Evolutionary conservation across 257 asterid genomes (phyloP).

Genomic region (Capsicum pubescens): DNA sequence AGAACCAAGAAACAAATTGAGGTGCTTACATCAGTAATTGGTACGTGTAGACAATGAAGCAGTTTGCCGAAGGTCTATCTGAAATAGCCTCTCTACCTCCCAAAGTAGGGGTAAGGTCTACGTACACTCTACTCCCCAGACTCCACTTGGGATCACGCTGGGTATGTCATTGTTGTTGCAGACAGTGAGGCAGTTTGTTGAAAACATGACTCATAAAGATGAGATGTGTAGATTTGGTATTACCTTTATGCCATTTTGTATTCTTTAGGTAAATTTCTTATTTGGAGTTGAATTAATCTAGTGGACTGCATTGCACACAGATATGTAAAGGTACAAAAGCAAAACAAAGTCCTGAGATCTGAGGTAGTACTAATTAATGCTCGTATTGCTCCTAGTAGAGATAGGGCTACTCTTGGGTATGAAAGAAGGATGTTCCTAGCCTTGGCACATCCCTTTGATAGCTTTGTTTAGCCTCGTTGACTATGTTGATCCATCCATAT

Average conservation of each 20-base stretch:
- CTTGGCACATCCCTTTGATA: background rate
- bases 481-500: background rate
- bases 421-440: background rate
- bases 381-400: background rate
- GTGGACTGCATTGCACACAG: background rate
- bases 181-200: background rate
- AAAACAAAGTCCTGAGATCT: background rate
- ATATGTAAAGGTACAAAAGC: background rate
- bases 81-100: background rate
- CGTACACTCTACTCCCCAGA: background rate
- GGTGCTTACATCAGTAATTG: background rate
- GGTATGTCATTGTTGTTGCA: background rate
- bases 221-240: conserved; percentile 21
- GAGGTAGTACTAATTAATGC: background rate
- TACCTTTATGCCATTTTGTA: conserved; percentile 5
- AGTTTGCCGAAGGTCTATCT: background rate
- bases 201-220: conserved; percentile 13
- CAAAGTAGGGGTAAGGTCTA: background rate
- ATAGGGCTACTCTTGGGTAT: background rate
- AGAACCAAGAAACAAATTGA: background rate
- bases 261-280: background rate
- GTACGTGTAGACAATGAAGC: background rate
- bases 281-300: background rate
- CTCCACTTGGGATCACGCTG: background rate
- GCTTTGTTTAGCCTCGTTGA: background rate